Percentiles rank a stretch among this genome's conserved stretches.
These are phyloP conservation scores for Ramularia endophylla DNA, from an alignment of 2,329 filamentous ascomycete species.

Conservation along the genomic window DNA sequence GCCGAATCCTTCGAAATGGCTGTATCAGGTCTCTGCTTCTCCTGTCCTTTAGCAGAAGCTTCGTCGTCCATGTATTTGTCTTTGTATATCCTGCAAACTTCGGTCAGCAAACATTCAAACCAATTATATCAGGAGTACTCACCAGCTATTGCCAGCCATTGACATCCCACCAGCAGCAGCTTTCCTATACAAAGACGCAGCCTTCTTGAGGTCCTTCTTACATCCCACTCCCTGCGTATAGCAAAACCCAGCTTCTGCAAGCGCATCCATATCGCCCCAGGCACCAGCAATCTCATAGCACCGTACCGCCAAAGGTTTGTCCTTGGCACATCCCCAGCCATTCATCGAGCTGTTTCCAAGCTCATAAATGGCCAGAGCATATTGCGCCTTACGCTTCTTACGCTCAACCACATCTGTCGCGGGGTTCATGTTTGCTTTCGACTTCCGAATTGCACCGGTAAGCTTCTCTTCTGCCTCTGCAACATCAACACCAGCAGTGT, in stretches of 20 bases:
- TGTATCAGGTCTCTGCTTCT: slow-evolving; percentile 13
- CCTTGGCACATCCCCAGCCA: slow-evolving; percentile 93
- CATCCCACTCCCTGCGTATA: slow-evolving; percentile 90
- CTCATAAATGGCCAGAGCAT: slow-evolving; percentile 93
- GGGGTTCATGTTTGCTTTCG: slow-evolving; percentile 14
- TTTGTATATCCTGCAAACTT: slow-evolving; percentile 76
- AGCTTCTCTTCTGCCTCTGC: slow-evolving; percentile 47
- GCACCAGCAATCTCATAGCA: slow-evolving; percentile 95
- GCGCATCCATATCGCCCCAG: slow-evolving; percentile 92
- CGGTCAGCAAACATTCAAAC: slow-evolving; percentile 2
- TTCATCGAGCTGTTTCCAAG: slow-evolving; percentile 96
- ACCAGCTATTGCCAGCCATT: slow-evolving; percentile 99
- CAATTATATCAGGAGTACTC: slow-evolving; percentile 36
- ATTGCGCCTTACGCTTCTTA: slow-evolving; percentile 84
- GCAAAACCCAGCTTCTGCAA: slow-evolving; percentile 92
- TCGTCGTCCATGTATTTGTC: slow-evolving; percentile 69
- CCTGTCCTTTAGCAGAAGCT: slow-evolving; percentile 9
- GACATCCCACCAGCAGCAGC: slow-evolving; percentile 91
- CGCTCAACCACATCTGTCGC: slow-evolving; percentile 47
- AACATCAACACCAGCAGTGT: slow-evolving; percentile 79
- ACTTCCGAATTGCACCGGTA: slow-evolving; percentile 7
- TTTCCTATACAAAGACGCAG: slow-evolving; percentile 80
- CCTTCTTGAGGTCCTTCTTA: slow-evolving; percentile 94
- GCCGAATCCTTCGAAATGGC: slow-evolving; percentile 4
- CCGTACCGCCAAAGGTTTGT: slow-evolving; percentile 76